A percentile compares a stretch with the other conserved stretches of the same genome.
Evolutionary conservation across 1,284 basidiomycete genomes (phyloP).

Genomic region (Ganoderma lucidum): DNA sequence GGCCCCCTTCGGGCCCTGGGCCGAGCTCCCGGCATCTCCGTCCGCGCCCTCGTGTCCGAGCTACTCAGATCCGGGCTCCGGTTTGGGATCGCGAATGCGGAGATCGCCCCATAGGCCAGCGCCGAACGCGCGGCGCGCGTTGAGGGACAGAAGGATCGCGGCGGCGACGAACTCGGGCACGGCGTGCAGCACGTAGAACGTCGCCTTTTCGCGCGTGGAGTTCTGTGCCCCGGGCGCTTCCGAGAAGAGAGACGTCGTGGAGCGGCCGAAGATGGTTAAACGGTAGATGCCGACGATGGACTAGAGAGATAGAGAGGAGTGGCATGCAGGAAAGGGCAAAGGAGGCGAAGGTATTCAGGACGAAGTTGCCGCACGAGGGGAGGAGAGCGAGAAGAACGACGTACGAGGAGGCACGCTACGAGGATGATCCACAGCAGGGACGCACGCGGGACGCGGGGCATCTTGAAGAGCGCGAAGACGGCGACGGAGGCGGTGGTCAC

Average conservation of each 20-base stretch:
- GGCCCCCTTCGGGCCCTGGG: too few species aligned
- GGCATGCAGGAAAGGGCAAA: too few species aligned
- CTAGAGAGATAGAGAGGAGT: not conserved
- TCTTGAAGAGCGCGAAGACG: slow-evolving; percentile 13
- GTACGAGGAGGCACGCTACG: slow-evolving; percentile 20
- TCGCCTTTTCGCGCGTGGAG: slow-evolving; percentile 44
- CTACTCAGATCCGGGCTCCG: not conserved
- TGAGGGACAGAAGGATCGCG: slow-evolving; percentile 12
- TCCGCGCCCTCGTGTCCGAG: not conserved
- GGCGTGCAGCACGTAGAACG: slow-evolving; percentile 46
- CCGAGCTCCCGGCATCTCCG: slow-evolving; percentile 32
- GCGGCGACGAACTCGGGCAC: slow-evolving; percentile 11
- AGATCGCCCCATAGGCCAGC: slow-evolving; percentile 12
- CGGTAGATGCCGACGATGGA: slow-evolving; percentile 12
- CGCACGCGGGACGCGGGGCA: slow-evolving; percentile 19
- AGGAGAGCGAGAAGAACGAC: not conserved
- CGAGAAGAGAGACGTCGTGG: slow-evolving; percentile 18
- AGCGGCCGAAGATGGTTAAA: slow-evolving; percentile 8
- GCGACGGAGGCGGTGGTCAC: not conserved
- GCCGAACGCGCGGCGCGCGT: slow-evolving; percentile 7
- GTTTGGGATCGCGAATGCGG: slow-evolving; percentile 1
- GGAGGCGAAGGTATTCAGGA: not conserved
- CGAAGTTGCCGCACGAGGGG: too few species aligned
- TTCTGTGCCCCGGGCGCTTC: slow-evolving; percentile 40
- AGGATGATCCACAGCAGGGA: slow-evolving; percentile 15